phyloP scores from a whole-genome alignment of 1,139 yeast species.

The Protomyces inouyei region DNA sequence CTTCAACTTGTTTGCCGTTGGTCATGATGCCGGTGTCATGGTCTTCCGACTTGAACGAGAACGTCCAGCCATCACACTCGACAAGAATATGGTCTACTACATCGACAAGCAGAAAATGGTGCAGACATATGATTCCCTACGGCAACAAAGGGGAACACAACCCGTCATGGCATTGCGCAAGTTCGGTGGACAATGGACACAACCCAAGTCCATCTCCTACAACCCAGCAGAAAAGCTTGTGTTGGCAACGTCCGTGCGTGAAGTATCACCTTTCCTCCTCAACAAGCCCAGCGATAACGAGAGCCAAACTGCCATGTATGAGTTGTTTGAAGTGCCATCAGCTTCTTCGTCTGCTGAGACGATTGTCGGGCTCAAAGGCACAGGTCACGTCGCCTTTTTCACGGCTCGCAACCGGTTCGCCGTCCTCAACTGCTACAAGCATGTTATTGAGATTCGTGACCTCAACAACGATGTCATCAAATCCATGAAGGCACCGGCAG shows the following conservation, averaged over 20 bases:
- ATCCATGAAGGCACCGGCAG: slow-evolving; percentile 66
- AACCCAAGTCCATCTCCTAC: slow-evolving; percentile 77
- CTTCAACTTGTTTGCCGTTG: slow-evolving; percentile 89
- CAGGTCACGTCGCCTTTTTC: slow-evolving; percentile 80
- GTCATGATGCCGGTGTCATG: slow-evolving; percentile 97
- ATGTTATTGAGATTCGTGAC: slow-evolving; percentile 74
- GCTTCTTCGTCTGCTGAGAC: slow-evolving; percentile 73
- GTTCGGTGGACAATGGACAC: slow-evolving; percentile 79
- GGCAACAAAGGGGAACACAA: slow-evolving; percentile 56
- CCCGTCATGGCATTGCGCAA: slow-evolving; percentile 81
- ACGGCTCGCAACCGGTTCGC: slow-evolving; percentile 93
- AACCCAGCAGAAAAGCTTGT: slow-evolving; percentile 89
- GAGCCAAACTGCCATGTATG: slow-evolving; percentile 49
- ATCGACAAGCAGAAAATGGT: slow-evolving; percentile 84
- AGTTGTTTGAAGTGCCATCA: slow-evolving; percentile 72
- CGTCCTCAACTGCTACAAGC: slow-evolving; percentile 61
- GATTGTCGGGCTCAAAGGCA: slow-evolving; percentile 72
- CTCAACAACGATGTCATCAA: slow-evolving; percentile 77
- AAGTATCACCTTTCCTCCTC: background rate
- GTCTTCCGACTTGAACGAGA: slow-evolving; percentile 96
- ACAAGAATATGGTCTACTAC: slow-evolving; percentile 65
- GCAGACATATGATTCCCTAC: slow-evolving; percentile 65
- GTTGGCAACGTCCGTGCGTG: slow-evolving; percentile 51
- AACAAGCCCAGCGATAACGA: slow-evolving; percentile 51
- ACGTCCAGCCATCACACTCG: slow-evolving; percentile 80